These are phyloP conservation scores for Geotrichum cucujoidarum DNA, from an alignment of 1,139 yeast species.

Conservation along the genomic window DNA sequence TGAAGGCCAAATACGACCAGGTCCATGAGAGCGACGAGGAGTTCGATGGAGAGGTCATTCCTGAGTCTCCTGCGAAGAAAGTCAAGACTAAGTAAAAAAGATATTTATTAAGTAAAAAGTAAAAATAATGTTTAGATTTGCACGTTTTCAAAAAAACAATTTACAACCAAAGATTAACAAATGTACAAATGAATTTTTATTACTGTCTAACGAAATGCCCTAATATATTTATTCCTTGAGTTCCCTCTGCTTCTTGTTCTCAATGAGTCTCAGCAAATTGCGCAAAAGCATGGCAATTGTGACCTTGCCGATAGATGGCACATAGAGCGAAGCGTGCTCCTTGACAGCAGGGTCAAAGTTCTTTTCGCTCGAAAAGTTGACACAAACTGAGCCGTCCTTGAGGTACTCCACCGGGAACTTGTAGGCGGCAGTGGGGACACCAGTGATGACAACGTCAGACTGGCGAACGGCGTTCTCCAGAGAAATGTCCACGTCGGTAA, in stretches of 20 bases:
- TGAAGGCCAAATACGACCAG: slow-evolving; percentile 82
- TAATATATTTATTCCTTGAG: slow-evolving; percentile 2
- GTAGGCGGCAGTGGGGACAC: slow-evolving; percentile 79
- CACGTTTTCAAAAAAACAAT: not conserved
- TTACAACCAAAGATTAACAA: too few relatives aligned
- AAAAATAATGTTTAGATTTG: not conserved
- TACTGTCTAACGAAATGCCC: not conserved
- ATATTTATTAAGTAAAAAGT: slow-evolving; percentile 3
- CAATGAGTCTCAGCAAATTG: slow-evolving; percentile 73
- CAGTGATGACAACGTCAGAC: slow-evolving; percentile 92
- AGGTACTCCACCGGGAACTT: slow-evolving; percentile 80
- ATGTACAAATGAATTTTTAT: not conserved
- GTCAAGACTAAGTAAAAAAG: slow-evolving; percentile 22
- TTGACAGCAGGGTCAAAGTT: slow-evolving; percentile 79
- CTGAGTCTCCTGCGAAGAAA: slow-evolving; percentile 23
- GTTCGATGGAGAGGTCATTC: slow-evolving; percentile 23
- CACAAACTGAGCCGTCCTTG: slow-evolving; percentile 82
- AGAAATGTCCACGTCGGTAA: slow-evolving; percentile 53
- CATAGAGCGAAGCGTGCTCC: slow-evolving; percentile 80
- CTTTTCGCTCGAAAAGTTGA: slow-evolving; percentile 84
- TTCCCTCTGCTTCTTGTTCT: slow-evolving; percentile 44
- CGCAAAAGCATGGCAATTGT: slow-evolving; percentile 91
- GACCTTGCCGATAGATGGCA: slow-evolving; percentile 93
- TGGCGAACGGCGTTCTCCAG: slow-evolving; percentile 62
- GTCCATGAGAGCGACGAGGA: slow-evolving; percentile 47